Evolutionary conservation across 2,329 filamentous ascomycete genomes (phyloP).

Genomic region (Colletotrichum australisinense): DNA sequence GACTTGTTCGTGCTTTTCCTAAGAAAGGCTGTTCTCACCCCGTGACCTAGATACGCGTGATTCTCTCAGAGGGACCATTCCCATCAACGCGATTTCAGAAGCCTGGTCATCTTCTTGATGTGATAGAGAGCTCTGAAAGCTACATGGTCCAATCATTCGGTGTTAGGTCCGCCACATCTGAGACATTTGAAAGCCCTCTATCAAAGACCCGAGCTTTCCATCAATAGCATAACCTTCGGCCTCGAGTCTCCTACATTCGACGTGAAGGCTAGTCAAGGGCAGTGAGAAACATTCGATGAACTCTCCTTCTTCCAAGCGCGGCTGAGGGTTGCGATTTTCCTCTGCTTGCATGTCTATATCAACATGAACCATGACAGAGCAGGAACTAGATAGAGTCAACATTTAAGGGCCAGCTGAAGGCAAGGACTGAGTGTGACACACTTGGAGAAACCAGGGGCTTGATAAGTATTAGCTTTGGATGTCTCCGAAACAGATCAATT

Average conservation of each 20-base stretch:
- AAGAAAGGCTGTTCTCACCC: too few species aligned
- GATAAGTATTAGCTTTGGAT: rapidly evolving
- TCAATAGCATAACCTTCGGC: not conserved
- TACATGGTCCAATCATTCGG: not conserved
- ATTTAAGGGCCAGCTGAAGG: too few species aligned
- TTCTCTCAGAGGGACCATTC: too few species aligned
- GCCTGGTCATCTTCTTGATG: too few species aligned
- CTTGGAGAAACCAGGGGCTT: not conserved
- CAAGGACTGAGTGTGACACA: not conserved
- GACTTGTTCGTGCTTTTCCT: too few species aligned
- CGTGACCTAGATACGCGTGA: too few species aligned
- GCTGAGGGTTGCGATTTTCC: not conserved
- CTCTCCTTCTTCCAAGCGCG: not conserved
- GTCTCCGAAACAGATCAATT: not conserved
- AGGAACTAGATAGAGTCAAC: not conserved
- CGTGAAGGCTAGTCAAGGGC: not conserved
- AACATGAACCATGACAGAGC: not conserved
- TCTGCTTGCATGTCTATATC: not conserved
- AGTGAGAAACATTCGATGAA: not conserved
- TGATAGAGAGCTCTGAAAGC: too few species aligned
- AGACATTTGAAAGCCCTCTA: not conserved
- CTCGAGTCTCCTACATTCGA: not conserved
- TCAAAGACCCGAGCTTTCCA: not conserved
- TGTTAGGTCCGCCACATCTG: not conserved
- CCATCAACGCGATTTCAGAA: too few species aligned